phyloP scores from a whole-genome alignment of 176 grass and related monocot species.

The Thalia dealbata region DNA sequence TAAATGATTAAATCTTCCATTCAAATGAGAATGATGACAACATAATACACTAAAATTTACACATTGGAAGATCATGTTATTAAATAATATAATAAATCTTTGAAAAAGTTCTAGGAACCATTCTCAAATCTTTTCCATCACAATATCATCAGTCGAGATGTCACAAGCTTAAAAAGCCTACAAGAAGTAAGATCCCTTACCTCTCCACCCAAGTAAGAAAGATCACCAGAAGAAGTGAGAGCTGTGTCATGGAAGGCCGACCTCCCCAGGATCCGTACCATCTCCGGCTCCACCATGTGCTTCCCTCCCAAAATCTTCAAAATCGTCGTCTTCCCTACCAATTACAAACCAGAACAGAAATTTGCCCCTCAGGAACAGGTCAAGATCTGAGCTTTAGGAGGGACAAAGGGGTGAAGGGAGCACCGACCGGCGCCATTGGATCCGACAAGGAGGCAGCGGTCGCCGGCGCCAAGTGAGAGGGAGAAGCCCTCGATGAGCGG shows the following conservation, averaged over 20 bases:
- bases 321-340: slow-evolving; percentile 84
- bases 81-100: no score
- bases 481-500: slow-evolving; percentile 77
- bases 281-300: slow-evolving; percentile 97
- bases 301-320: slow-evolving; percentile 96
- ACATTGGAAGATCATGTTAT: no score
- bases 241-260: slow-evolving; percentile 88
- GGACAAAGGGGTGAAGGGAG: background rate
- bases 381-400: background rate
- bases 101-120: background rate
- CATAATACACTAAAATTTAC: no score
- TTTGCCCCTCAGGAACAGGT: background rate
- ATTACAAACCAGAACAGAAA: slow-evolving; percentile 8
- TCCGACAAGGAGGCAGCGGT: slow-evolving; percentile 82
- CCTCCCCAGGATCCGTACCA: slow-evolving; percentile 70
- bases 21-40: background rate
- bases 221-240: slow-evolving; percentile 78
- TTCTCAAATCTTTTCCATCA: background rate
- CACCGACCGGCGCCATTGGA: slow-evolving; percentile 76
- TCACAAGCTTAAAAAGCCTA: no score
- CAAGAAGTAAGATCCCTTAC: slow-evolving; percentile 18
- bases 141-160: background rate
- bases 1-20: background rate
- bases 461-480: slow-evolving; percentile 49
- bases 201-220: slow-evolving; percentile 89